Conservation (phyloP, 768 basidiomycete species). For the Rhodocollybia butyracea region DNA sequence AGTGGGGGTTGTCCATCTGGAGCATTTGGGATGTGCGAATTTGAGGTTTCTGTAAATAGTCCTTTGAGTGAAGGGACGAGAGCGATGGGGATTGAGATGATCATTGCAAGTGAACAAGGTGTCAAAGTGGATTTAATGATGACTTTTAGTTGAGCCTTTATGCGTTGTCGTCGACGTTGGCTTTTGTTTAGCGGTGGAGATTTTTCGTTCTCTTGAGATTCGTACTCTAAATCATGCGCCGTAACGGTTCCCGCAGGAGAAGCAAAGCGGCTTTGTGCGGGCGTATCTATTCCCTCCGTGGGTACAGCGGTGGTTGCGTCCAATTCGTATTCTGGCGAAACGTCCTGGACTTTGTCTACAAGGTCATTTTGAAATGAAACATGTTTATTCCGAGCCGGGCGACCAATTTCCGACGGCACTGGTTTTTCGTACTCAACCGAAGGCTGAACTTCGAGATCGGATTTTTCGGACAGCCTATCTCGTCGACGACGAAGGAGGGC, state of each 20-base stretch:
- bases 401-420: background rate
- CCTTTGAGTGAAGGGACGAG: conserved; percentile 56
- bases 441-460: background rate
- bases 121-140: conserved; percentile 37
- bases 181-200: background rate
- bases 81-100: conserved; percentile 52
- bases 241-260: conserved; percentile 5
- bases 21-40: conserved; percentile 41
- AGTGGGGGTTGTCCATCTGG: conserved; percentile 71
- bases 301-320: conserved; percentile 13
- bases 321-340: conserved; percentile 2
- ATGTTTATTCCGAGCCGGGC: conserved; percentile 10
- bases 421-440: background rate
- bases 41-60: conserved; percentile 49
- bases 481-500: conserved; percentile 2
- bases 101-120: conserved; percentile 52
- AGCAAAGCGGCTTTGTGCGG: conserved; percentile 6
- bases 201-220: background rate
- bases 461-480: background rate
- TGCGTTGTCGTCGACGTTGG: background rate
- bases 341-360: background rate
- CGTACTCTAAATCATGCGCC: conserved; percentile 1
- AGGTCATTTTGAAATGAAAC: conserved; percentile 17
- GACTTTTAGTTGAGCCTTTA: conserved; percentile 7
- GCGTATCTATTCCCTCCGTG: conserved; percentile 13